Evolutionary conservation across 805 yeast genomes (phyloP), one percentile per base, ranked within the genome.

Genomic region (Saturnispora quitensis): DNA sequence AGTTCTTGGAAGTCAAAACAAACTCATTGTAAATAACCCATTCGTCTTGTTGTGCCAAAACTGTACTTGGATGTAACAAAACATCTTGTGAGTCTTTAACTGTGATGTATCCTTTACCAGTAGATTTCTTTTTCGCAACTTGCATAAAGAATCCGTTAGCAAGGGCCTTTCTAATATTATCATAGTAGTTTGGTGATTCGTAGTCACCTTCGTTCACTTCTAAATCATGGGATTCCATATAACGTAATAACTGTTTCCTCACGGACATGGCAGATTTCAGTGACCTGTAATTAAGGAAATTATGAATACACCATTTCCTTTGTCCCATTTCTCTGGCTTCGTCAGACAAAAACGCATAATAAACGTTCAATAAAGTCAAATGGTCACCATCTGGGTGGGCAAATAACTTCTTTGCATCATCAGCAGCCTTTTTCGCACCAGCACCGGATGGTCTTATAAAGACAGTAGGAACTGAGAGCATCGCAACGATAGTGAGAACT

Each of bases 91-190:
- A 89, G 68, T 93, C 99, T 69, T 89, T 89, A 48, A 90, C 86
- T 0, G 99, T 93, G 60, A 86, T 77, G 67, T 85, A 91, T n/a
- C 87, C 90, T 61, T 84, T 85, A 42, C 79, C 76, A 38, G 88
- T 82, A n/a, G 86, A 78, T 71, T 80, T 81, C 73, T 87, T 88
- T 72, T 90, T 93, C 34, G 97, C 98, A 51, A 87, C 95, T 72
- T 93, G 99, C 98, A 93, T 90, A 73, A 93, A 93, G 68, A 89
- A 90, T 2, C 99, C 99, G n/a, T 88, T 78, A 4, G 88, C 77
- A 53, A 93, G 69, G 0, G 98, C 96, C 66, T 85, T 86, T 52
- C 95, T 77, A 57, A 93, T 82, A 61, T 88, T 85, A 59, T 78
- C 82, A 67, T 82, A 84, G 69, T 87, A 89, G 42, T 65, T 63